Evolutionary conservation across 768 basidiomycete genomes (phyloP).

Genomic region (Pholiota molesta): DNA sequence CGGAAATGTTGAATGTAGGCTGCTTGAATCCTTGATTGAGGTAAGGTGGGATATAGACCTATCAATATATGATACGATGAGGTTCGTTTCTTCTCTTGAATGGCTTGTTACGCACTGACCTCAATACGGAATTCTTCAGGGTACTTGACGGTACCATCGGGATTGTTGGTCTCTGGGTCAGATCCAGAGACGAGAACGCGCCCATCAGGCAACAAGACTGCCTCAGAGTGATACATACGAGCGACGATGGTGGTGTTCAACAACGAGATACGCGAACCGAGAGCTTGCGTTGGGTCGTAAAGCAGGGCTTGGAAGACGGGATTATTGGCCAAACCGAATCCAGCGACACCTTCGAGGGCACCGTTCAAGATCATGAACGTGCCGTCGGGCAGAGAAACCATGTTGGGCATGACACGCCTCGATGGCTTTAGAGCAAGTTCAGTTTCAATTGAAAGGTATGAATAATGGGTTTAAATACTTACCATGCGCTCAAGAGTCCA

Average conservation of each 20-base stretch:
- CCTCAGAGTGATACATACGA: slow-evolving; percentile 79
- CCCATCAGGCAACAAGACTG: slow-evolving; percentile 73
- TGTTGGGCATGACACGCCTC: slow-evolving; percentile 74
- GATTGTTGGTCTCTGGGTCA: slow-evolving; percentile 59
- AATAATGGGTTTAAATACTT: slow-evolving; percentile 20
- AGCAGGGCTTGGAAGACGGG: slow-evolving; percentile 69
- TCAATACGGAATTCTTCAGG: slow-evolving; percentile 78
- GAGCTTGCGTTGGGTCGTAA: slow-evolving; percentile 66
- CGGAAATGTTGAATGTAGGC: slow-evolving; percentile 60
- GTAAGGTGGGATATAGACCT: slow-evolving; percentile 88
- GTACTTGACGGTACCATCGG: slow-evolving; percentile 47
- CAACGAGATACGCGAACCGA: slow-evolving; percentile 66
- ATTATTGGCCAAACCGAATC: slow-evolving; percentile 68
- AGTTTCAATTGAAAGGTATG: background rate
- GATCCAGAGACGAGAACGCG: slow-evolving; percentile 78
- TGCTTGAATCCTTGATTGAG: slow-evolving; percentile 62
- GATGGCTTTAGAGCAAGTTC: slow-evolving; percentile 18
- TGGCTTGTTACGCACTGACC: slow-evolving; percentile 25
- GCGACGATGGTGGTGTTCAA: slow-evolving; percentile 70
- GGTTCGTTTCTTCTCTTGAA: slow-evolving; percentile 15
- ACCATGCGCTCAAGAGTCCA: slow-evolving; percentile 86
- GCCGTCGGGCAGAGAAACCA: slow-evolving; percentile 73
- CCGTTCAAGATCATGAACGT: slow-evolving; percentile 80
- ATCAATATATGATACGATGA: slow-evolving; percentile 13
- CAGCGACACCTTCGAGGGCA: slow-evolving; percentile 68